Conservation (phyloP, 805 yeast genomes). For the Candida ortonii region DNA sequence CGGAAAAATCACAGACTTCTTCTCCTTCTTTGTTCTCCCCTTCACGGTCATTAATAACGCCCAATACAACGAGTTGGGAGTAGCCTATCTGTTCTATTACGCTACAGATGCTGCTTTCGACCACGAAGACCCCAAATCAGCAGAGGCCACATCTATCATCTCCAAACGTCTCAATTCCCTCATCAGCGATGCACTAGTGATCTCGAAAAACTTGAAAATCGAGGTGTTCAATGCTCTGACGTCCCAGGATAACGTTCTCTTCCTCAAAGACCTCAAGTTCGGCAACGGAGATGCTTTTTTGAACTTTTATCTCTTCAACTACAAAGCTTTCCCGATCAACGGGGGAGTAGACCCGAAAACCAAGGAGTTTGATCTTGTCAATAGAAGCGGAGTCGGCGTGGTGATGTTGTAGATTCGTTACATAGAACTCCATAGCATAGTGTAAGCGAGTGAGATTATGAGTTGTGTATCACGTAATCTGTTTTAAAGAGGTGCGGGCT, state of each 20-base stretch:
- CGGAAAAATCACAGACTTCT: constrained; percentile 78
- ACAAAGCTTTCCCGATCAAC: constrained; percentile 70
- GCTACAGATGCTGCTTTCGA: constrained; percentile 65
- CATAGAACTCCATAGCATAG: neutral
- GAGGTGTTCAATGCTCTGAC: constrained; percentile 95
- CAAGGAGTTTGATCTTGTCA: constrained; percentile 49
- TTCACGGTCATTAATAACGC: constrained; percentile 73
- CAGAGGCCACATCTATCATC: constrained; percentile 42
- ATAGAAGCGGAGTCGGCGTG: constrained; percentile 83
- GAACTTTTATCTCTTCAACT: constrained; percentile 90
- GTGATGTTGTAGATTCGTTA: constrained; percentile 73
- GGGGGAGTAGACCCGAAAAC: constrained; percentile 71
- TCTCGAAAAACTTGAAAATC: constrained; percentile 63
- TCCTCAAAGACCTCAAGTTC: constrained; percentile 79
- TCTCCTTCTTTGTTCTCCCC: constrained; percentile 86
- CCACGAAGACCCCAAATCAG: constrained; percentile 35
- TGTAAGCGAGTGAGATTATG: too few relatives aligned
- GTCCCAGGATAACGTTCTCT: constrained; percentile 82
- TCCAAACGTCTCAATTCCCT: constrained; percentile 58
- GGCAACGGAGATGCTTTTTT: constrained; percentile 92
- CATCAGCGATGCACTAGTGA: constrained; percentile 70
- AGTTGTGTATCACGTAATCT: too few relatives aligned
- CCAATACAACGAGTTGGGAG: constrained; percentile 63
- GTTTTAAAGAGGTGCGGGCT: too few relatives aligned
- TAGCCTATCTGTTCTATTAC: constrained; percentile 88